These are phyloP conservation scores for Apiotrichum sp. DNA, from an alignment of 1,284 basidiomycete species.

Conservation along the genomic window DNA sequence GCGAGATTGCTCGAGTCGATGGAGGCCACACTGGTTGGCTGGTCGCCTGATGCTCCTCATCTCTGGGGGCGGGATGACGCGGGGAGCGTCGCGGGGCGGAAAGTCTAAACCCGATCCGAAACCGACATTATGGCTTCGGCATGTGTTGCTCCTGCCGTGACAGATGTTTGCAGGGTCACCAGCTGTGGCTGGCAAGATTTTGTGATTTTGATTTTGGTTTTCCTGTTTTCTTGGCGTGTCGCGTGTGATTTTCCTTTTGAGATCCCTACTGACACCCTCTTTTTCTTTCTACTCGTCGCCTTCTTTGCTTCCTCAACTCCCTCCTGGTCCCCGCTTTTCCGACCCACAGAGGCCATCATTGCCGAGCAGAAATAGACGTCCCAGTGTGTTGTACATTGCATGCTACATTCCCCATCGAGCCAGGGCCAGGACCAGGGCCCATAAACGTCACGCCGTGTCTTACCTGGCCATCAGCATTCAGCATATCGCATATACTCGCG, in stretches of 20 bases:
- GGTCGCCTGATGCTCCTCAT: too few relatives aligned
- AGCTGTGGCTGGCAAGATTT: background rate
- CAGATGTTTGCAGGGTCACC: background rate
- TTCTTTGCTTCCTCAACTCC: background rate
- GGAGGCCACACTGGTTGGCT: too few relatives aligned
- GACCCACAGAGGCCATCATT: constrained; percentile 57
- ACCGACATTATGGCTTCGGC: background rate
- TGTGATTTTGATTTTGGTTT: background rate
- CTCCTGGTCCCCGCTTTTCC: background rate
- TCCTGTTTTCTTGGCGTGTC: background rate
- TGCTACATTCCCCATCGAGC: constrained; percentile 6
- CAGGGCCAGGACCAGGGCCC: background rate
- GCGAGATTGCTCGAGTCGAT: too few relatives aligned
- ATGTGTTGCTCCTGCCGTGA: too few relatives aligned
- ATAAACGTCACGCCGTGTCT: background rate
- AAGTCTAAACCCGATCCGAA: background rate
- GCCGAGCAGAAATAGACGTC: constrained; percentile 60
- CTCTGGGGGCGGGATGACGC: too few relatives aligned
- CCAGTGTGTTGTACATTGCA: constrained; percentile 20
- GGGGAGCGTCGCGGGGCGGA: background rate
- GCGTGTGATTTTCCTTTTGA: background rate
- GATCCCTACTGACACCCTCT: constrained; percentile 3
- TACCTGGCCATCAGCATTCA: background rate
- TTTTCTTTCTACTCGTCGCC: background rate
- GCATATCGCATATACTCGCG: too few relatives aligned